These are phyloP conservation scores for Rhodotorula babjevae DNA, from an alignment of 768 basidiomycete genomes.

Conservation along the genomic window DNA sequence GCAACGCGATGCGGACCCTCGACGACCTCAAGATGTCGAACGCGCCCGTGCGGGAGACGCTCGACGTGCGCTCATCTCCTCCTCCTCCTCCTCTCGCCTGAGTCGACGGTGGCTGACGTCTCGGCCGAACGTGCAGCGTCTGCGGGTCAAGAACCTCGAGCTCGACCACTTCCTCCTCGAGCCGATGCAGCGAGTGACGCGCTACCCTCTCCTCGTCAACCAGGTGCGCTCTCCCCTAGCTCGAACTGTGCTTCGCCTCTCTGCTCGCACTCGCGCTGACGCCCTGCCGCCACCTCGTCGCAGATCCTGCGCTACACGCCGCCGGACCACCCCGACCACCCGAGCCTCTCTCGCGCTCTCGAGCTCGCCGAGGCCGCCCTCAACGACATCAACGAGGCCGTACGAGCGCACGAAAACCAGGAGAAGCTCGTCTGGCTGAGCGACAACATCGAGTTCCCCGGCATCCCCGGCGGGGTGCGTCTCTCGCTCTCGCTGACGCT, in stretches of 20 bases:
- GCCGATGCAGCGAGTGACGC: conserved; percentile 62
- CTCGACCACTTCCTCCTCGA: conserved; percentile 42
- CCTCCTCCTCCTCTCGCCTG: no score
- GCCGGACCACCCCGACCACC: conserved; percentile 46
- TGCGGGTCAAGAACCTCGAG: conserved; percentile 39
- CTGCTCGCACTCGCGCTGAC: neutral
- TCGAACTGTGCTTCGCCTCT: neutral
- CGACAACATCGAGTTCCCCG: conserved; percentile 76
- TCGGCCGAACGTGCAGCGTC: neutral
- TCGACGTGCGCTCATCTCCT: conserved; percentile 30
- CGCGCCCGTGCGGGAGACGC: conserved; percentile 2
- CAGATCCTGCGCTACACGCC: conserved; percentile 77
- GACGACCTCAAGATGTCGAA: conserved; percentile 30
- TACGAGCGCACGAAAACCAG: conserved; percentile 73
- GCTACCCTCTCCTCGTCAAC: conserved; percentile 83
- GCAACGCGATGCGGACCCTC: conserved; percentile 37
- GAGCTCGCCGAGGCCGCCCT: conserved; percentile 68
- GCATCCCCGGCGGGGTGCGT: conserved; percentile 57
- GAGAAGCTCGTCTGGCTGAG: conserved; percentile 72
- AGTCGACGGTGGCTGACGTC: no score
- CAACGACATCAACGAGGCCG: conserved; percentile 76
- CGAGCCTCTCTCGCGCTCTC: conserved; percentile 55
- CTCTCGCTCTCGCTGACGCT: neutral
- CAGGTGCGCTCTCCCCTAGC: conserved; percentile 52
- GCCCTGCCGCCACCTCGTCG: conserved; percentile 5